Evolutionary conservation across 116 monocot species (phyloP).

Genomic region (Posidonia oceanica): DNA sequence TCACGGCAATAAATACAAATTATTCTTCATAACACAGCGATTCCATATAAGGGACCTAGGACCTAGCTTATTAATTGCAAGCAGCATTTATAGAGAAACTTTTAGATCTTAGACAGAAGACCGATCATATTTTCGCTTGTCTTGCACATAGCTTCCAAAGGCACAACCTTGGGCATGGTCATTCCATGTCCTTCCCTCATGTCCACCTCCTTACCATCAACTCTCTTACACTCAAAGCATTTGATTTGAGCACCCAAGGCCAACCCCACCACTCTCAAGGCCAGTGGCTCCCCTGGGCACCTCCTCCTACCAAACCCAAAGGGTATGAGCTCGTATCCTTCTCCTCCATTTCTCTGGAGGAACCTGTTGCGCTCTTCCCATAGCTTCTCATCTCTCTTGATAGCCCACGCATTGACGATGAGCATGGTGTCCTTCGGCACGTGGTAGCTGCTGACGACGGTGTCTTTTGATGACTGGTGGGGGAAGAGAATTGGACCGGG

Average conservation of each 20-base stretch:
- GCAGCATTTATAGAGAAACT: no score
- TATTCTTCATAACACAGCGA: no score
- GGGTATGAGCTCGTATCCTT: neutral
- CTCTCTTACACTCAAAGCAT: slow-evolving; percentile 10
- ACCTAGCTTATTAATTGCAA: no score
- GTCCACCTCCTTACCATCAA: neutral
- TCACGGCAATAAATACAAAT: no score
- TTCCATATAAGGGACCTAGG: no score
- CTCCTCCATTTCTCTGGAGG: neutral
- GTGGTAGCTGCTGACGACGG: slow-evolving; percentile 11
- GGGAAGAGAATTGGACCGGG: slow-evolving; percentile 21
- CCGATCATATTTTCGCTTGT: neutral
- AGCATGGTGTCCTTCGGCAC: slow-evolving; percentile 28
- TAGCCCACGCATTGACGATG: slow-evolving; percentile 25
- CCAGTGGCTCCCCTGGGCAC: slow-evolving; percentile 8
- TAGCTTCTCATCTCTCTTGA: slow-evolving; percentile 18
- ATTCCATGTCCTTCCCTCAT: slow-evolving; percentile 10
- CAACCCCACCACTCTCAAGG: neutral
- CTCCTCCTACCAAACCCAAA: slow-evolving; percentile 10
- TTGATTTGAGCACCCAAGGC: slow-evolving; percentile 3
- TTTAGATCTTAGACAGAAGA: neutral
- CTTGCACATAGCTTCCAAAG: slow-evolving; percentile 12
- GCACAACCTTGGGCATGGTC: slow-evolving; percentile 1
- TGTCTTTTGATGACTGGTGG: slow-evolving; percentile 15
- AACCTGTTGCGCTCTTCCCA: slow-evolving; percentile 17